Evolutionary conservation across 768 basidiomycete species (phyloP), one percentile per base, ranked within the genome.

Genomic region (Pleurotus ostreatus): DNA sequence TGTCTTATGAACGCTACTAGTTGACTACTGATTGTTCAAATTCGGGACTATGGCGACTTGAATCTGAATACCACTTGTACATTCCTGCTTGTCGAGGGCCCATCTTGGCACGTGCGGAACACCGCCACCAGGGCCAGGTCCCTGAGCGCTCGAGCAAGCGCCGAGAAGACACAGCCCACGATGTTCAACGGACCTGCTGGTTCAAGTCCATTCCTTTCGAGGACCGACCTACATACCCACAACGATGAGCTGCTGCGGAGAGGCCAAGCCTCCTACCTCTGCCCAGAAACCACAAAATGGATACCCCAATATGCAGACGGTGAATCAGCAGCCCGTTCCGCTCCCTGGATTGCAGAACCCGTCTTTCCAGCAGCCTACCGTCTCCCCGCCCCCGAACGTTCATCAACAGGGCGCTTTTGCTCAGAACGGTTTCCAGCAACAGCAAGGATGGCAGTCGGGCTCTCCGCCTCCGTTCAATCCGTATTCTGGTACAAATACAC

Each of bases 221-320:
- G 16, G 22, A 44, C 39, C 47, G 62, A n/a, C 37, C 46, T 49
- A 37, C 52, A 54, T 20, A 23, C 5, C 22, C 30, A n/a, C 48
- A 61, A 71, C 61, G 61, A 88, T 86, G 84, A 77, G 81, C 60
- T 89, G 89, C 63, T 91, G 88, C 65, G 85, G 86, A n/a, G 77
- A 80, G 47, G 61, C 78, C 7, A 65, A 30, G 63, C 65, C 37
- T 59, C 62, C 40, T 65, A 71, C 55, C 59, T 66, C 53, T 62
- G 71, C 47, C 66, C 66, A 55, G 62, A 70, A 51, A 74, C 76
- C 67, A 22, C 51, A 53, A 25, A 41, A 53, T 39, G 51, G 37
- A 9, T 18, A 11, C 16, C 51, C 51, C 47, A 64, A 64, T 43
- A 59, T 63, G 23, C 64, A 70, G 16, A 61, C 82, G 55, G 71